These are phyloP conservation scores for Epichloe aotearoae DNA, from an alignment of 2,329 filamentous ascomycete species.

Conservation along the genomic window DNA sequence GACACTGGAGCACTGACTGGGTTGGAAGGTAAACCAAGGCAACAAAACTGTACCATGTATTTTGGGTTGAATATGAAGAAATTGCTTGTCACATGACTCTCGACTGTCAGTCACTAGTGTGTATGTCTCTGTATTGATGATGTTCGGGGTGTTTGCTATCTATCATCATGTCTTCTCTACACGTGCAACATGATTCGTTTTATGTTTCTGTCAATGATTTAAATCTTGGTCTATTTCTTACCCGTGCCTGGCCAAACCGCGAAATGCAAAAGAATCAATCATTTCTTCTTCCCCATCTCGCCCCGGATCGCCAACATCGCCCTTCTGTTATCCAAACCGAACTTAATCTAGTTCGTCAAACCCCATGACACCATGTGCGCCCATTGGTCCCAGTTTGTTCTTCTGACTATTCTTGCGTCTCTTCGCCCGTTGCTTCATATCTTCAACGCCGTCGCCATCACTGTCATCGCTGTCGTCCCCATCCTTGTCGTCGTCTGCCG, in stretches of 20 bases:
- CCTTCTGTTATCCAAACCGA: not conserved
- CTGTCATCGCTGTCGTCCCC: slow-evolving; percentile 25
- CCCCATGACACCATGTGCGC: slow-evolving; percentile 37
- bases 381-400: slow-evolving; percentile 33
- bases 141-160: no score
- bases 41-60: not conserved
- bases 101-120: no score
- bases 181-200: no score
- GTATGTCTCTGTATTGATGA: no score
- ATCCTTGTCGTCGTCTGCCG: slow-evolving; percentile 25
- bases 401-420: slow-evolving; percentile 28
- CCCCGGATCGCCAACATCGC: not conserved
- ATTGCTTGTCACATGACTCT: not conserved
- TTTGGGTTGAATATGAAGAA: not conserved
- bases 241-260: not conserved
- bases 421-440: slow-evolving; percentile 33
- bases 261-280: not conserved
- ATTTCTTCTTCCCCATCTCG: not conserved
- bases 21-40: not conserved
- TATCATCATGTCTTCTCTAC: no score
- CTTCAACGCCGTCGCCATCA: slow-evolving; percentile 18
- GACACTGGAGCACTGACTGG: not conserved
- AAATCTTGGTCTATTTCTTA: not conserved
- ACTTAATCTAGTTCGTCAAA: slow-evolving; percentile 33
- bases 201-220: no score